A percentile compares a stretch with the other conserved stretches of the same genome.
Conservation (phyloP, 805 yeast species). For the Nakazawaea anatomiae region DNA sequence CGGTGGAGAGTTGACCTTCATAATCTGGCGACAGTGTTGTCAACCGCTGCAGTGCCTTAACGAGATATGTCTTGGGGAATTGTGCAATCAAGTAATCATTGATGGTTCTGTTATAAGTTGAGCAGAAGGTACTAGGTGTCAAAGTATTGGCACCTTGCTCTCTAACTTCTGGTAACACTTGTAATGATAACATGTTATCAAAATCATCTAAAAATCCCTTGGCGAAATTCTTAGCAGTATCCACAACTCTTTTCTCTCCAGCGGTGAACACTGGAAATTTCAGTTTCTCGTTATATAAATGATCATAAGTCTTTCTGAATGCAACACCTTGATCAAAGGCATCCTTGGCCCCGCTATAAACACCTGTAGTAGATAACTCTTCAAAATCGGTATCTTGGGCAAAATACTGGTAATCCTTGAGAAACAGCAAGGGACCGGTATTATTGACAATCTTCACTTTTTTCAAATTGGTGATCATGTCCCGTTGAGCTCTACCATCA, state of each 20-base stretch:
- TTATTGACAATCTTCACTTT: conserved; percentile 13
- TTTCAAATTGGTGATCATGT: conserved; percentile 10
- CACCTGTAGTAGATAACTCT: conserved; percentile 43
- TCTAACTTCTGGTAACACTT: conserved; percentile 39
- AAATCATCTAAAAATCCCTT: conserved; percentile 51
- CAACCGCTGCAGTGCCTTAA: conserved; percentile 25
- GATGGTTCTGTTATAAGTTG: conserved; percentile 20
- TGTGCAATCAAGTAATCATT: conserved; percentile 21
- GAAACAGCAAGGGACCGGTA: conserved; percentile 39
- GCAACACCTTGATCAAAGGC: conserved; percentile 43
- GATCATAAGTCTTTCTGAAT: conserved; percentile 42
- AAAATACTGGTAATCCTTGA: conserved; percentile 41
- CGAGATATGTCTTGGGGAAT: conserved; percentile 25
- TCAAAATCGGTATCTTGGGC: conserved; percentile 36
- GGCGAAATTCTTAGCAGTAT: conserved; percentile 50
- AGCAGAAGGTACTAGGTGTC: conserved; percentile 46
- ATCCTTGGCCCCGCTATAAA: conserved; percentile 48
- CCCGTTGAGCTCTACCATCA: conserved; percentile 13
- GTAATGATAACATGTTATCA: conserved; percentile 28
- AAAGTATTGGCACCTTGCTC: conserved; percentile 52
- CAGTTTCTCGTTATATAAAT: conserved; percentile 32
- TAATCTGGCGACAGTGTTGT: conserved; percentile 30
- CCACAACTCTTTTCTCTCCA: conserved; percentile 48
- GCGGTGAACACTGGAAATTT: conserved; percentile 48
- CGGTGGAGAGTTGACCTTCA: conserved; percentile 25